Percentiles rank a stretch among this genome's conserved stretches.
These are phyloP conservation scores for Cladosporium sp. DNA, from an alignment of 2,329 filamentous ascomycete species.

Conservation along the genomic window DNA sequence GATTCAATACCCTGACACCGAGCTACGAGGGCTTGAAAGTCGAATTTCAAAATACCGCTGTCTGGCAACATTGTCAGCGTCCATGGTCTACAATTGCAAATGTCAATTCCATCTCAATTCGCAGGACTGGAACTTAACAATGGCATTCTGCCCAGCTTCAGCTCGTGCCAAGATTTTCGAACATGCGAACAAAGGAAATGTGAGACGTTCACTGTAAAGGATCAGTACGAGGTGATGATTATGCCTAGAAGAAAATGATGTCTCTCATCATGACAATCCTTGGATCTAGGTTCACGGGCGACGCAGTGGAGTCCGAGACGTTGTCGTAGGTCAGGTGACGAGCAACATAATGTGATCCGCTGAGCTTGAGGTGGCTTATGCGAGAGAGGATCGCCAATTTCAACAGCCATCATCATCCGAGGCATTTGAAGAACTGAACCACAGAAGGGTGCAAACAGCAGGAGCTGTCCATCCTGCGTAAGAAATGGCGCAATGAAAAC, in stretches of 20 bases:
- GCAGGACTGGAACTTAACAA: not conserved
- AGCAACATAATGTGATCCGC: not conserved
- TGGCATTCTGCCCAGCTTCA: not conserved
- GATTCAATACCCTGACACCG: not conserved
- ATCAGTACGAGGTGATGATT: not conserved
- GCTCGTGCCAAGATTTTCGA: too few species aligned
- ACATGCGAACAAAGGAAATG: not conserved
- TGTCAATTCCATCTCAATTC: not conserved
- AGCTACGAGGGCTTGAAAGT: not conserved
- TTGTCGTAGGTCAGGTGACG: not conserved
- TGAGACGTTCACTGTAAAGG: not conserved
- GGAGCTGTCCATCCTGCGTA: not conserved
- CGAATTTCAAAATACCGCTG: not conserved
- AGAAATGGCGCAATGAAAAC: not conserved
- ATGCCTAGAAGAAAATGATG: not conserved
- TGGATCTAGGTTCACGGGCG: not conserved
- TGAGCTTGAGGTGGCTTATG: not conserved
- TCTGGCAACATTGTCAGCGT: not conserved
- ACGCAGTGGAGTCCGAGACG: not conserved
- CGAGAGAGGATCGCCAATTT: not conserved
- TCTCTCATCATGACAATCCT: not conserved
- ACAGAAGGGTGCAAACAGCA: not conserved
- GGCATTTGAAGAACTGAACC: not conserved
- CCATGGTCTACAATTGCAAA: not conserved
- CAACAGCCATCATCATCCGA: not conserved